Evolutionary conservation across 345 rosid genomes (phyloP).

Genomic region (Euphorbia lathyris): DNA sequence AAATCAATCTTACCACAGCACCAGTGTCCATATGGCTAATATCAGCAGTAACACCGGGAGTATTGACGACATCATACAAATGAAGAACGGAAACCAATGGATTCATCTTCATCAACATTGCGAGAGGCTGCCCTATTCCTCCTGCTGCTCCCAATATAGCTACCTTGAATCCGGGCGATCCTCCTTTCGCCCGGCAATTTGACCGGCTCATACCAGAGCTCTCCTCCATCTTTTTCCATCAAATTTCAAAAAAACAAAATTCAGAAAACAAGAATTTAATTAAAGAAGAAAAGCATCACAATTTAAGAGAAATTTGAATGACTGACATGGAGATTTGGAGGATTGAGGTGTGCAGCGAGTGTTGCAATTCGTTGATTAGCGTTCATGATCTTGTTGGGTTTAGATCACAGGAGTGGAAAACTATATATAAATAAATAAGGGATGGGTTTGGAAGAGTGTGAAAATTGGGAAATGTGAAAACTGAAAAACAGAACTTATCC

Average conservation of each 20-base stretch:
- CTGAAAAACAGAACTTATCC: conserved; percentile 30
- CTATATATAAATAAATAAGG: neutral
- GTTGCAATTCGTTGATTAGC: conserved; percentile 67
- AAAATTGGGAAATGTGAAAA: conserved; percentile 38
- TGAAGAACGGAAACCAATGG: conserved; percentile 94
- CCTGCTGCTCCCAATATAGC: conserved; percentile 96
- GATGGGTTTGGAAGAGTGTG: neutral
- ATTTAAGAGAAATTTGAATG: conserved; percentile 3
- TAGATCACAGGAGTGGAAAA: neutral
- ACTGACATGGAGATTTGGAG: conserved; percentile 42
- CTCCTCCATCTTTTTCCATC: conserved; percentile 37
- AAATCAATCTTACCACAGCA: conserved; percentile 58
- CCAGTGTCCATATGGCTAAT: conserved; percentile 96
- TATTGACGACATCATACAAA: conserved; percentile 86
- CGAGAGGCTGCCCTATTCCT: conserved; percentile 93
- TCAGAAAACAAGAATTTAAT: neutral
- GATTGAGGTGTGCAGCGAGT: conserved; percentile 74
- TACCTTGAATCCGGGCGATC: conserved; percentile 82
- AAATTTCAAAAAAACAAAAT: neutral
- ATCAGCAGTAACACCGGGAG: conserved; percentile 94
- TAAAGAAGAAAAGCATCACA: neutral
- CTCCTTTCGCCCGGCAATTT: conserved; percentile 85
- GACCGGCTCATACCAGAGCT: conserved; percentile 41
- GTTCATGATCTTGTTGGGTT: neutral
- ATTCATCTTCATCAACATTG: conserved; percentile 93